A percentile compares a stretch with the other conserved stretches of the same genome.
These are phyloP conservation scores for Cyclocybe cylindracea DNA, from an alignment of 768 basidiomycete species.

Conservation along the genomic window DNA sequence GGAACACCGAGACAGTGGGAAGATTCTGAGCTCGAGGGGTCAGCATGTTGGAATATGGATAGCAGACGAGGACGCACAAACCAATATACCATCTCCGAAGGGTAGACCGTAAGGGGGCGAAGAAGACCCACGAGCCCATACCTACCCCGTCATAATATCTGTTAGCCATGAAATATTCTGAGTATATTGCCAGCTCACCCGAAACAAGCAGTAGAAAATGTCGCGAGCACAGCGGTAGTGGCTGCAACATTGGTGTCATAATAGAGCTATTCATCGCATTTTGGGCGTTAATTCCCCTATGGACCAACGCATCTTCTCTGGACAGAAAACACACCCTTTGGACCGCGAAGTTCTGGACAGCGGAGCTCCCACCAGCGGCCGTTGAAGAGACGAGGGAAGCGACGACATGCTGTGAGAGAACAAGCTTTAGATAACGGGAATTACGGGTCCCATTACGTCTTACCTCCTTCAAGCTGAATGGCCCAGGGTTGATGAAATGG, in stretches of 20 bases:
- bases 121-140: conserved; percentile 63
- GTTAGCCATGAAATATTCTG: not conserved
- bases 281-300: not conserved
- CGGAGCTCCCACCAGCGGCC: conserved; percentile 51
- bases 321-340: conserved; percentile 41
- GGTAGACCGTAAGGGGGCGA: conserved; percentile 59
- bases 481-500: conserved; percentile 56
- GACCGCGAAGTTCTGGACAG: conserved; percentile 63
- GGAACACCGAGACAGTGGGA: conserved; percentile 60
- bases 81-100: conserved; percentile 69
- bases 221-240: conserved; percentile 58
- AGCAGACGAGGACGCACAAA: conserved; percentile 30
- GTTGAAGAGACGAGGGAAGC: conserved; percentile 59
- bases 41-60: not conserved
- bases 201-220: conserved; percentile 66
- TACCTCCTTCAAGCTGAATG: conserved; percentile 62
- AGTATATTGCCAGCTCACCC: conserved; percentile 35
- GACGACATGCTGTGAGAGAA: conserved; percentile 48
- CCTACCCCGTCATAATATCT: conserved; percentile 25
- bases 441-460: conserved; percentile 6
- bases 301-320: not conserved
- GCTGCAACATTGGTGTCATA: conserved; percentile 58
- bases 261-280: conserved; percentile 42
- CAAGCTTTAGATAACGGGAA: not conserved
- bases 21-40: conserved; percentile 37